A percentile compares a stretch with the other conserved stretches of the same genome.
Conservation (phyloP, 306 rosid species). For the Clitoria ternatea region DNA sequence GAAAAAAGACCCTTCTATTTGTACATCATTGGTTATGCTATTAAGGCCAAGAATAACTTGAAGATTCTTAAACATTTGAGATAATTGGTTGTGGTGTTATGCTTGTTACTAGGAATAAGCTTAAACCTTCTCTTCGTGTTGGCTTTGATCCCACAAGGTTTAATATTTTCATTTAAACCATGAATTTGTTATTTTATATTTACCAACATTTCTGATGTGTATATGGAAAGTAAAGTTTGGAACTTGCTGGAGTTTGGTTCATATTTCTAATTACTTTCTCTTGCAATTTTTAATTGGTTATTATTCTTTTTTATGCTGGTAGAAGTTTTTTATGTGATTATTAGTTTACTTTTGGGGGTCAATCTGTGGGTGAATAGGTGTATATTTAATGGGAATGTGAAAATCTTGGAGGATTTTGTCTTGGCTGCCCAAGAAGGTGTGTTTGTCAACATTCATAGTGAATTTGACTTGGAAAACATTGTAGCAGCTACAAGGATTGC, state of each 20-base stretch:
- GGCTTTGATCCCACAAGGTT: constrained; percentile 91
- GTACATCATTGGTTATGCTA: constrained; percentile 83
- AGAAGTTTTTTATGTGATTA: too few species aligned
- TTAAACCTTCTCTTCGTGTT: constrained; percentile 68
- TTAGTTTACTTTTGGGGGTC: too few species aligned
- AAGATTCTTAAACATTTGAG: constrained; percentile 90
- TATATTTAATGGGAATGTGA: constrained; percentile 84
- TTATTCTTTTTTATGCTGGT: neutral
- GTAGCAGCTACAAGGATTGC: constrained; percentile 70
- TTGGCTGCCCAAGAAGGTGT: constrained; percentile 79
- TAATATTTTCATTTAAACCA: neutral
- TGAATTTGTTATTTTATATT: neutral
- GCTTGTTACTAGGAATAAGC: constrained; percentile 95
- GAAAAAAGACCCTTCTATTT: constrained; percentile 87
- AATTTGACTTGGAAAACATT: constrained; percentile 85
- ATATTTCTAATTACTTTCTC: neutral
- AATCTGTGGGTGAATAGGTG: constrained; percentile 45
- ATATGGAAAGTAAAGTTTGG: neutral
- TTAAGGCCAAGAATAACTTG: constrained; percentile 87
- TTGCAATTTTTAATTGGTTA: neutral
- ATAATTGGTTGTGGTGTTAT: constrained; percentile 87
- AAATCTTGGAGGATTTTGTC: constrained; percentile 80
- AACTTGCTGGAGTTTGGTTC: neutral
- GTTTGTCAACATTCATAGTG: constrained; percentile 81
- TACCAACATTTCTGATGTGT: neutral